Percentiles rank a stretch among this genome's conserved stretches.
These are phyloP conservation scores for Candida verbasci DNA, from an alignment of 805 yeast species.

Conservation along the genomic window DNA sequence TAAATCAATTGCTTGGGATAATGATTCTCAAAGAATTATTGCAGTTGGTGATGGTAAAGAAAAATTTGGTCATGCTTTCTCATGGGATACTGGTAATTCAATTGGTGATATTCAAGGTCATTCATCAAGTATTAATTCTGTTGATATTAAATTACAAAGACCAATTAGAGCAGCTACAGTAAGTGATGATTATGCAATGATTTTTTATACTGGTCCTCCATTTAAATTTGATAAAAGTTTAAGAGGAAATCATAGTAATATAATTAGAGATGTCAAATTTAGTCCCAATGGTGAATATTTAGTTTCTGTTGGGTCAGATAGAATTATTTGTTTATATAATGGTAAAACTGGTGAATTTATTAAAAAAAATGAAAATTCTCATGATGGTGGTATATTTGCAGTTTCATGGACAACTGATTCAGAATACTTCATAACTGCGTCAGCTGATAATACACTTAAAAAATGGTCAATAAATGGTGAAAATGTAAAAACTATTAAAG, in stretches of 20 bases:
- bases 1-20: conserved; percentile 87
- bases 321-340: conserved; percentile 71
- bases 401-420: conserved; percentile 64
- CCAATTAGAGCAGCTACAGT: conserved; percentile 94
- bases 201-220: conserved; percentile 89
- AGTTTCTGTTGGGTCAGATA: conserved; percentile 82
- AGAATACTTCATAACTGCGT: conserved; percentile 62
- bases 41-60: conserved; percentile 96
- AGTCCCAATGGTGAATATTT: conserved; percentile 75
- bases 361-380: conserved; percentile 47
- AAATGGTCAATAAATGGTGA: conserved; percentile 50
- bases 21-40: conserved; percentile 76
- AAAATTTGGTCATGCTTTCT: conserved; percentile 85
- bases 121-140: conserved; percentile 76
- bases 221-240: conserved; percentile 76
- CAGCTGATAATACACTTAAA: conserved; percentile 78
- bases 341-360: conserved; percentile 81
- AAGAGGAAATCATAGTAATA: conserved; percentile 71
- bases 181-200: conserved; percentile 81
- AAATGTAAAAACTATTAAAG: conserved; percentile 45
- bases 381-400: conserved; percentile 79
- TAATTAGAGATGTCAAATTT: conserved; percentile 75
- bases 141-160: conserved; percentile 75
- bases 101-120: conserved; percentile 96
- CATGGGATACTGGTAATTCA: conserved; percentile 95